These are phyloP conservation scores for Colletotrichum sp. DNA, from an alignment of 2,329 filamentous ascomycete genomes.

Conservation along the genomic window DNA sequence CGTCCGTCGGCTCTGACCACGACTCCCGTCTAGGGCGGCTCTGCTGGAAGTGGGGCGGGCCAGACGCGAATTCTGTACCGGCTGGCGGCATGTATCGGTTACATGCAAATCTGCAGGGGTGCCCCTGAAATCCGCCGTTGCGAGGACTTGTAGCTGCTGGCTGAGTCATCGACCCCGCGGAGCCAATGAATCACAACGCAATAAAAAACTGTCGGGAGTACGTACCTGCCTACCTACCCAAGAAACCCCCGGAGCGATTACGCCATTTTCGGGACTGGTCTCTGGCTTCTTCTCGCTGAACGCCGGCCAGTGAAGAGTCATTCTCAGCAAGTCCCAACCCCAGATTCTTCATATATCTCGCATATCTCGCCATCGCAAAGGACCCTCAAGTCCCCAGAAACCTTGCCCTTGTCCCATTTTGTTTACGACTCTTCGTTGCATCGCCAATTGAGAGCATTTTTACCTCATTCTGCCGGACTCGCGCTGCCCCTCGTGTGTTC, in stretches of 20 bases:
- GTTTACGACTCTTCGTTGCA: neutral
- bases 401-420: neutral
- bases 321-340: neutral
- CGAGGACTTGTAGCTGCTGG: neutral
- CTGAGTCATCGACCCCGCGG: conserved; percentile 12
- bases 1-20: neutral
- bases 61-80: neutral
- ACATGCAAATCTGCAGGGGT: neutral
- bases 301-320: conserved; percentile 1
- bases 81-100: neutral
- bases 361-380: conserved; percentile 9
- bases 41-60: neutral
- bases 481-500: conserved; percentile 4
- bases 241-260: neutral
- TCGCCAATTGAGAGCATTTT: neutral
- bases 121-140: neutral
- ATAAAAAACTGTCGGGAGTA: neutral
- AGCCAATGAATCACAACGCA: neutral
- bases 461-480: neutral
- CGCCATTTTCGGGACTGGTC: conserved; percentile 13
- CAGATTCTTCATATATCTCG: conserved; percentile 9
- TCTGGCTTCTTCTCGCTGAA: conserved; percentile 2
- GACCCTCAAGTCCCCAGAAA: neutral
- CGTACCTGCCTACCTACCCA: neutral
- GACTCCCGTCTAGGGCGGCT: neutral